Evolutionary conservation across 1,284 basidiomycete genomes (phyloP).

Genomic region (Pseudozyma sp.): DNA sequence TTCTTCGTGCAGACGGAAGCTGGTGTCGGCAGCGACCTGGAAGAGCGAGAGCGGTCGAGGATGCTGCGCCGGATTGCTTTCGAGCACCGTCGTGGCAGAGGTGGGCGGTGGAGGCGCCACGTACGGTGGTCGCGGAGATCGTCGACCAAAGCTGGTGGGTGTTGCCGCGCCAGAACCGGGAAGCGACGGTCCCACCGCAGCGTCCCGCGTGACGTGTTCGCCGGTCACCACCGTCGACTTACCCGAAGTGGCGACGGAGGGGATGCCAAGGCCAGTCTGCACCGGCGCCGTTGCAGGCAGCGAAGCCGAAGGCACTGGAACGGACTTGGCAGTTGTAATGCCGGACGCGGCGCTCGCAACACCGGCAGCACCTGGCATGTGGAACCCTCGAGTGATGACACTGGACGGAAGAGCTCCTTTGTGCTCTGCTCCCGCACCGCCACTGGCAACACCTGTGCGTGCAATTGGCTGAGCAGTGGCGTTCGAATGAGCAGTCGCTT

Average conservation of each 20-base stretch:
- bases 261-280: conserved; percentile 23
- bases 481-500: not conserved
- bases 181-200: conserved; percentile 24
- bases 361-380: conserved; percentile 16
- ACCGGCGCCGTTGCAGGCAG: not conserved
- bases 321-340: conserved; percentile 6
- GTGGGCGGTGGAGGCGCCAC: conserved; percentile 61
- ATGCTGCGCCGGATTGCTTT: conserved; percentile 40
- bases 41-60: conserved; percentile 53
- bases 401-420: conserved; percentile 46
- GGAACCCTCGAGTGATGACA: conserved; percentile 49
- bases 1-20: conserved; percentile 42
- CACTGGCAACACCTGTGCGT: not conserved
- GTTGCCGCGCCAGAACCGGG: conserved; percentile 37
- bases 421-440: conserved; percentile 13
- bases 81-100: conserved; percentile 41
- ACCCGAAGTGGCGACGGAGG: conserved; percentile 14
- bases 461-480: conserved; percentile 8
- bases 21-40: conserved; percentile 25
- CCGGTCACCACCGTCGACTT: conserved; percentile 19
- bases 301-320: conserved; percentile 1
- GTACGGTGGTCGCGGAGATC: conserved; percentile 59
- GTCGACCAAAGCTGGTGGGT: conserved; percentile 43
- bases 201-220: conserved; percentile 20
- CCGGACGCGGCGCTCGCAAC: not conserved